A percentile compares a stretch with the other conserved stretches of the same genome.
These are phyloP conservation scores for Aspergillus cavernicola DNA, from an alignment of 495 filamentous ascomycete species.

Conservation along the genomic window DNA sequence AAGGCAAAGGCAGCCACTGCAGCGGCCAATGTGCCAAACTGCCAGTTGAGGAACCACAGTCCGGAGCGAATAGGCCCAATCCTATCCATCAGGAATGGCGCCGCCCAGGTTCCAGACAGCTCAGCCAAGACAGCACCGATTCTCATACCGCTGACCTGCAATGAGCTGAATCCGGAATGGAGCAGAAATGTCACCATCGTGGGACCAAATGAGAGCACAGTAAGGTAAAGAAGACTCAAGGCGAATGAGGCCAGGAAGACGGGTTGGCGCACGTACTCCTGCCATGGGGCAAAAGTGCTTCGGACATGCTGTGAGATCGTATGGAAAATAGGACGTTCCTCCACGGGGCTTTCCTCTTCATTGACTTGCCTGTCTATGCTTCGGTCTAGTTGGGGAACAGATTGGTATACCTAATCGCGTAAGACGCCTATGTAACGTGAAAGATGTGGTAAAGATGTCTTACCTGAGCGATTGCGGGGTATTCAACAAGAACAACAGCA, in stretches of 20 bases:
- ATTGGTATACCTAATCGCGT: conserved; percentile 32
- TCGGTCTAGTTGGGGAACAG: conserved; percentile 36
- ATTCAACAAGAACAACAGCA: conserved; percentile 49
- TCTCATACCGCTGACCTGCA: conserved; percentile 50
- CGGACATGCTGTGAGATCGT: conserved; percentile 10
- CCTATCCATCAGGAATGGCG: conserved; percentile 45
- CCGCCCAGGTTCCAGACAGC: conserved; percentile 45
- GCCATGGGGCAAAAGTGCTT: conserved; percentile 25
- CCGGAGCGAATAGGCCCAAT: conserved; percentile 58
- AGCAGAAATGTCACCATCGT: conserved; percentile 62
- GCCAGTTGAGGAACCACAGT: conserved; percentile 63
- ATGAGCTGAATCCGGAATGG: conserved; percentile 48
- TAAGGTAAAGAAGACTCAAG: conserved; percentile 54
- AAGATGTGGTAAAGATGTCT: neutral
- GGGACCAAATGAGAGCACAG: conserved; percentile 54
- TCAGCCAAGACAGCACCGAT: conserved; percentile 52
- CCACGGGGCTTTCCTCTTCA: neutral
- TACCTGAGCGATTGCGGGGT: conserved; percentile 53
- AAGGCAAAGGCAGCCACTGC: conserved; percentile 42
- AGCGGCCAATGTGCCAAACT: conserved; percentile 47
- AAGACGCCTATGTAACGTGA: neutral
- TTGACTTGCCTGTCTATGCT: neutral
- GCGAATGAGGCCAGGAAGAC: conserved; percentile 54
- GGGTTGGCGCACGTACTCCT: conserved; percentile 35
- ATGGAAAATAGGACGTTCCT: neutral